Evolutionary conservation across 1,139 yeast species (phyloP).

Genomic region (Magnusiomyces ingens): DNA sequence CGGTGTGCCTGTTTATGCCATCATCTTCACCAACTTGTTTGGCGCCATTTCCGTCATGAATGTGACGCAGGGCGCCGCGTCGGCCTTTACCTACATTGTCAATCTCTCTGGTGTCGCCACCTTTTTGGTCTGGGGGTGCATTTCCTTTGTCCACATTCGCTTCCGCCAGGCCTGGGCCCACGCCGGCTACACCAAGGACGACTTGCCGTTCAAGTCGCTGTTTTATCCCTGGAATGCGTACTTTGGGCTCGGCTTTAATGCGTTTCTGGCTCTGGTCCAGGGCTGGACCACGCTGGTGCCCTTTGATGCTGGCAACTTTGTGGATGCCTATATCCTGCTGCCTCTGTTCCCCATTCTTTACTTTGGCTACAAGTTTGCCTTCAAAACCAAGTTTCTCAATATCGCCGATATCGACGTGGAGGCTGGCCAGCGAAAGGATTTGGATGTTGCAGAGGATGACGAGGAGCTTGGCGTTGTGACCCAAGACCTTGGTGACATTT

Average conservation of each 20-base stretch:
- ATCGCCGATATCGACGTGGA: conserved; percentile 43
- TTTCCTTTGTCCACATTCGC: conserved; percentile 45
- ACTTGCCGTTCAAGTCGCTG: conserved; percentile 48
- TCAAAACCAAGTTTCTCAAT: conserved; percentile 41
- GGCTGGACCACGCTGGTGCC: conserved; percentile 65
- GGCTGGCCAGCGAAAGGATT: conserved; percentile 31
- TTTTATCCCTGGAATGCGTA: conserved; percentile 50
- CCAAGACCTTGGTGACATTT: too few relatives aligned
- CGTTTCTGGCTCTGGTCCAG: conserved; percentile 54
- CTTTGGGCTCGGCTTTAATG: conserved; percentile 45
- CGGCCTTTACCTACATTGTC: conserved; percentile 78
- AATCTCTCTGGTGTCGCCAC: conserved; percentile 63
- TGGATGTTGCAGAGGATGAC: conserved; percentile 19
- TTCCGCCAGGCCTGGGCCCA: conserved; percentile 46
- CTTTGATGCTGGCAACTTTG: conserved; percentile 51
- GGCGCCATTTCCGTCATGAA: conserved; percentile 58
- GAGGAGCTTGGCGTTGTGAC: conserved; percentile 9
- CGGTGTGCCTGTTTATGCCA: conserved; percentile 56
- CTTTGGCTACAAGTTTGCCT: conserved; percentile 36
- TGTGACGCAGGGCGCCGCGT: conserved; percentile 52
- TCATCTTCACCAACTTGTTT: conserved; percentile 39
- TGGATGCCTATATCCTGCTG: conserved; percentile 57
- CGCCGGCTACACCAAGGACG: conserved; percentile 43
- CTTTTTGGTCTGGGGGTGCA: conserved; percentile 46
- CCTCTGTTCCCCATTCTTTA: conserved; percentile 49